Evolutionary conservation across 2,329 filamentous ascomycete species (phyloP), one percentile per base, ranked within the genome.

Genomic region (Madurella fahalii): DNA sequence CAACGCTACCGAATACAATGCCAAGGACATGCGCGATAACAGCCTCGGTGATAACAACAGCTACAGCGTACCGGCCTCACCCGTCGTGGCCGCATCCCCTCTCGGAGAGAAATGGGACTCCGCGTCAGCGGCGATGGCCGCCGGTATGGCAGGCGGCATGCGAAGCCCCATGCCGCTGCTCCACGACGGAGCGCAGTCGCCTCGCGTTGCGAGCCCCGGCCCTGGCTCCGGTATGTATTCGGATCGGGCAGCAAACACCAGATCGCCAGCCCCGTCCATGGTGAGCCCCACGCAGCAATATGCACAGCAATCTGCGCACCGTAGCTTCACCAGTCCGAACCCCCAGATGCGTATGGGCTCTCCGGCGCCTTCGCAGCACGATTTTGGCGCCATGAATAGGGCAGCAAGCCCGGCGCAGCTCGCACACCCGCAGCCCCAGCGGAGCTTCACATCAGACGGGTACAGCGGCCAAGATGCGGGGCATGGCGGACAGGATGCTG

Each of bases 1-100:
- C 31, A 58, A 61, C 0, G 71, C 67, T 17, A 58, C 68, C 47
- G 72, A 74, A 52, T 75, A 74, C 63, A 65, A 72, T 46, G 63
- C 68, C 43, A 64, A 65, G 43, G 67, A 69, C 17, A 67, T 70
- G 65, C 54, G 53, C 48, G 65, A 68, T 47, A 64, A 64, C 25
- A 67, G 65, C 18, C 56, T 63, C 41, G 56, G 60, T n/a, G 63
- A 61, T 30, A 58, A 59, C 16, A 62, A 66, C 42, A 59, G 67
- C 37, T 72, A 72, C 61, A 68, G 62, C 46, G 58, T 74, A 5
- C 64, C 67, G 5, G 59, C 53, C 20, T 62, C 65, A 18, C 63
- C 67, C 5, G 56, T 55, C 15, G n/a, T 47, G 4, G 58, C 67
- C 42, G 47, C 50, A 5, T 56, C 53, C n/a, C 65, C 68, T 0